phyloP scores from a whole-genome alignment of 495 filamentous ascomycete species.

The Hypoxylon fuscum region DNA sequence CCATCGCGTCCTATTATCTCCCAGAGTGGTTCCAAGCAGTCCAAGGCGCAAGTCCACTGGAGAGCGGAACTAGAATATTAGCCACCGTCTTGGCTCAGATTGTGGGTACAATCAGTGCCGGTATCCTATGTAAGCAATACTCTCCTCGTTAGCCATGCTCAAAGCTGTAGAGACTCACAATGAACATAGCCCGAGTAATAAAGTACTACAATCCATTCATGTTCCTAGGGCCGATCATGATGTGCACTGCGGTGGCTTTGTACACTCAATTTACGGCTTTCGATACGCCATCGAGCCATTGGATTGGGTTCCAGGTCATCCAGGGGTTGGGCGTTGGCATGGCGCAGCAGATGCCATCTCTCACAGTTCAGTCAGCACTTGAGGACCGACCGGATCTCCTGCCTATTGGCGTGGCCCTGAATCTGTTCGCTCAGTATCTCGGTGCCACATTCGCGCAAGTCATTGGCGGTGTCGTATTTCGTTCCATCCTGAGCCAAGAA shows the following conservation, averaged over 20 bases:
- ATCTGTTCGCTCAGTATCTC: constrained; percentile 33
- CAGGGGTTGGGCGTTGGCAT: constrained; percentile 54
- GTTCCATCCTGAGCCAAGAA: constrained; percentile 2
- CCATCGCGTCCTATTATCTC: constrained; percentile 59
- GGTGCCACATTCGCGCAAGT: constrained; percentile 31
- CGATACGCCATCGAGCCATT: constrained; percentile 48
- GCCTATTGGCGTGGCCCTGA: constrained; percentile 31
- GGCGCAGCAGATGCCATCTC: constrained; percentile 49
- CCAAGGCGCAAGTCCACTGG: constrained; percentile 52
- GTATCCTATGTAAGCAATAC: constrained; percentile 34
- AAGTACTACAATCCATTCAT: constrained; percentile 35
- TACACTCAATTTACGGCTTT: constrained; percentile 47
- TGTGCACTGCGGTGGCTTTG: constrained; percentile 40
- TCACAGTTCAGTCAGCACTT: constrained; percentile 32
- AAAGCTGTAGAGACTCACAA: background rate
- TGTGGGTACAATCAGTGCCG: constrained; percentile 41
- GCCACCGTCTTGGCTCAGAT: constrained; percentile 54
- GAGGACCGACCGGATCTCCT: constrained; percentile 15
- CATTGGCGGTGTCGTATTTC: constrained; percentile 33
- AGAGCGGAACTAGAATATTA: constrained; percentile 58
- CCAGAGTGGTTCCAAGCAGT: constrained; percentile 72
- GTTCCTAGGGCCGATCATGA: constrained; percentile 20
- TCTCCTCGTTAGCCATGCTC: background rate
- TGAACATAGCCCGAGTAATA: constrained; percentile 7
- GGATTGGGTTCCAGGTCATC: constrained; percentile 63